Percentiles rank a stretch among this genome's conserved stretches.
Conservation (phyloP, 2,329 filamentous ascomycete species). For the Corynespora cassiicola region DNA sequence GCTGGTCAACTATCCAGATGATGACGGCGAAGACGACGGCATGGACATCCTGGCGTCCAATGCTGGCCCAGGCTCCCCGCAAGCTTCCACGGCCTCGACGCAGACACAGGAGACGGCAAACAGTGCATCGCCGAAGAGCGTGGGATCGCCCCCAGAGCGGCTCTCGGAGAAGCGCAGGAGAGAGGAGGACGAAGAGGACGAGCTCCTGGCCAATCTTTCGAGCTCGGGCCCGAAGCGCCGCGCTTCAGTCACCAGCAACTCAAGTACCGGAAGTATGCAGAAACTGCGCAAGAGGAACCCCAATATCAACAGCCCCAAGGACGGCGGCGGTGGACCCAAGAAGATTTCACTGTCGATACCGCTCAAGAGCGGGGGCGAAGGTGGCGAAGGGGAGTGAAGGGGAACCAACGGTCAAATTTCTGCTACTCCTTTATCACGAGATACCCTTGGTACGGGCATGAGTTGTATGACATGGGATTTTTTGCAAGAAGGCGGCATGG, state of each 20-base stretch:
- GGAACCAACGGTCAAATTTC: constrained; percentile 22
- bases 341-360: constrained; percentile 49
- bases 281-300: constrained; percentile 52
- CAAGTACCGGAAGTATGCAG: constrained; percentile 39
- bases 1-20: constrained; percentile 90
- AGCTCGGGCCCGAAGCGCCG: constrained; percentile 53
- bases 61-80: constrained; percentile 37
- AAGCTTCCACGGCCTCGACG: constrained; percentile 25
- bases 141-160: constrained; percentile 67
- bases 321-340: constrained; percentile 45
- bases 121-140: constrained; percentile 25
- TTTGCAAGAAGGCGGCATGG: constrained; percentile 17
- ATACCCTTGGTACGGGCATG: constrained; percentile 41
- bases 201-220: constrained; percentile 78
- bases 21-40: constrained; percentile 69
- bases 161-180: constrained; percentile 87
- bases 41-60: constrained; percentile 65
- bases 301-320: constrained; percentile 51
- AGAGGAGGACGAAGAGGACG: constrained; percentile 93
- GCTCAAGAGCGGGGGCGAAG: constrained; percentile 45
- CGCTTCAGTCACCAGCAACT: constrained; percentile 43
- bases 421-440: constrained; percentile 37
- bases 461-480: constrained; percentile 42
- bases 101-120: constrained; percentile 33
- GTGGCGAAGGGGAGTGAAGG: constrained; percentile 34